These are phyloP conservation scores for Monilinia fructigena DNA, from an alignment of 2,329 filamentous ascomycete genomes.

Conservation along the genomic window DNA sequence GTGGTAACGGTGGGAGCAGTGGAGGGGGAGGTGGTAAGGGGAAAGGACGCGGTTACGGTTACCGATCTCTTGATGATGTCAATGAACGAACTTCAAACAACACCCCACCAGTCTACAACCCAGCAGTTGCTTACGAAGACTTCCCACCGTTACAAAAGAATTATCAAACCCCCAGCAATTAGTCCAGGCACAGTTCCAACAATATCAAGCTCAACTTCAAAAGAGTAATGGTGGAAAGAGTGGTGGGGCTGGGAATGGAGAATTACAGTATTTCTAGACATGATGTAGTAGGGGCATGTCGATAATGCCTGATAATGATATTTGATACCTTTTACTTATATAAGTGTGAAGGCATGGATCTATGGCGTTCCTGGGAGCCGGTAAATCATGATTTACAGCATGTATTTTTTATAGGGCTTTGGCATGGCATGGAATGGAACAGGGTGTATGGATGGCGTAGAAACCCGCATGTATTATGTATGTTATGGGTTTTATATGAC, in stretches of 20 bases:
- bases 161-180: conserved; percentile 39
- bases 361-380: neutral
- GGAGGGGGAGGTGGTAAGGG: conserved; percentile 39
- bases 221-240: conserved; percentile 33
- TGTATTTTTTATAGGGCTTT: neutral
- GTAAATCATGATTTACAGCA: neutral
- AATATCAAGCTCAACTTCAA: conserved; percentile 38
- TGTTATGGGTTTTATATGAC: neutral
- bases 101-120: conserved; percentile 37
- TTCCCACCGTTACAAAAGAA: conserved; percentile 40
- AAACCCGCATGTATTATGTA: neutral
- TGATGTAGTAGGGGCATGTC: neutral
- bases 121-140: conserved; percentile 40
- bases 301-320: conserved; percentile 1
- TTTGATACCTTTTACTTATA: conserved; percentile 3
- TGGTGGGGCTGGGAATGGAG: conserved; percentile 27
- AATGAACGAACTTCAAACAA: conserved; percentile 47
- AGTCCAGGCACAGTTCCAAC: conserved; percentile 39
- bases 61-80: conserved; percentile 68
- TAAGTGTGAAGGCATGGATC: neutral
- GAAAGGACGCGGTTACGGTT: conserved; percentile 52
- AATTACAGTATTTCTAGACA: conserved; percentile 37
- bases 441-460: neutral
- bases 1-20: conserved; percentile 34
- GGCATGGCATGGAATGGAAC: neutral